Base-by-base conservation (phyloP, 305 asterid species). In the Fraxinus xanthoxyloides region DNA sequence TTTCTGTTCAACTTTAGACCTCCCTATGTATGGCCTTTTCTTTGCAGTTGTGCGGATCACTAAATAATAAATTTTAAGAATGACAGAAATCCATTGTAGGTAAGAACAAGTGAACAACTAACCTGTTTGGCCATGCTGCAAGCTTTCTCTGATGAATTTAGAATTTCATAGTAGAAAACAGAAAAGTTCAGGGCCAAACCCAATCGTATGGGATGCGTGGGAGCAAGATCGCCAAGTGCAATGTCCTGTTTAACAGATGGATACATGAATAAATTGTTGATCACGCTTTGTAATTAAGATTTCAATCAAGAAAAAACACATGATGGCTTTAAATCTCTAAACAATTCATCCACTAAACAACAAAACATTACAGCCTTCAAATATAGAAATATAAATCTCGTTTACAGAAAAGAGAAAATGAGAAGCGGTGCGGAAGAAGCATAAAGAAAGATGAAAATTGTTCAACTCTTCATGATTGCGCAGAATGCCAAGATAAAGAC, bases 101-200 rank as follows among this genome's bases (percentile, higher is more conserved):
- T 9, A 32, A 72, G 40, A 70, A 59, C 43, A 19, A 73, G 75
- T 72, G 77, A 51, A 15, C 63, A 80, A 84, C 86, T 8, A 75
- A 91, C 95, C 95, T 91, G 91, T 83, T 90, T 91, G 26, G 95
- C 95, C 93, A 91, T 88, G 85, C 77, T 78, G 86, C 95, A 91
- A 72, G 95, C 95, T 81, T 89, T 90, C 84, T 91, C 95, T 48
- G 93, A 82, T 31, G 92, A 79, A 85, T 89, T 91, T 36, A 91
- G 87, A 87, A 91, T 91, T 84, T 91, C 95, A 69, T 86, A 91
- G 90, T 91, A 90, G 82, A 90, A 91, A 51, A 91, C 95, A 0
- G 95, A 91, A 85, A 87, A 90, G 86, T 91, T 91, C 70, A 91
- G 88, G 17, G 95, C 95, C 85, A 91, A 85, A 8, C 95, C 95